phyloP scores from a whole-genome alignment of 2,329 filamentous ascomycete genomes.

The Apiospora hydei region DNA sequence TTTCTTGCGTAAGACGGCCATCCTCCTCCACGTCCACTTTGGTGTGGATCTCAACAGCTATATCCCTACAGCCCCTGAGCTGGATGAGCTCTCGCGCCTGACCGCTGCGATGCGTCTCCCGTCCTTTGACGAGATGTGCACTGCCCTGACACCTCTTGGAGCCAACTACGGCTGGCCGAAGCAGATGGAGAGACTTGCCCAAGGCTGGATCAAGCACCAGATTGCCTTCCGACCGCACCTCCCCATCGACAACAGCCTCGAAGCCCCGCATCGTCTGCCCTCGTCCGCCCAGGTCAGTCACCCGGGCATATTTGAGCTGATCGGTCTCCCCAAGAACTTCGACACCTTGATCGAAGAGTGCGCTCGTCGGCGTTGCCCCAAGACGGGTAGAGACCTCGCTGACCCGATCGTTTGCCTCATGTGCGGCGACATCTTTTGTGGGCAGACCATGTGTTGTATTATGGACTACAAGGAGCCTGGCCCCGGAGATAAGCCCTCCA shows the following conservation, averaged over 20 bases:
- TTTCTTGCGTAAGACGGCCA: constrained; percentile 84
- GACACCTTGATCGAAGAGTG: constrained; percentile 93
- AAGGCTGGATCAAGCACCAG: constrained; percentile 79
- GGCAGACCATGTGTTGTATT: constrained; percentile 90
- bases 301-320: constrained; percentile 91
- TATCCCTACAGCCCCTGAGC: constrained; percentile 66
- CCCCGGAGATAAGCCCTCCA: constrained; percentile 48
- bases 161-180: constrained; percentile 57
- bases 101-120: constrained; percentile 79
- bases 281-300: constrained; percentile 69
- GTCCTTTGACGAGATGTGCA: constrained; percentile 79
- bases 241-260: constrained; percentile 22
- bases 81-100: constrained; percentile 83
- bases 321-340: constrained; percentile 90
- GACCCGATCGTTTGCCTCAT: constrained; percentile 94
- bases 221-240: constrained; percentile 44
- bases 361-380: constrained; percentile 82
- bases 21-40: constrained; percentile 87
- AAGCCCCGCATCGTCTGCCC: constrained; percentile 37
- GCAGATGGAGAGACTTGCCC: constrained; percentile 54
- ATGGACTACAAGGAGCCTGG: constrained; percentile 60
- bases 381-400: constrained; percentile 86
- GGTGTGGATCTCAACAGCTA: constrained; percentile 86
- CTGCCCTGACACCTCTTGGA: constrained; percentile 58
- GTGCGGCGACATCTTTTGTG: constrained; percentile 96